Conservation (phyloP, 2,329 filamentous ascomycete genomes). For the Claviceps spartinae region DNA sequence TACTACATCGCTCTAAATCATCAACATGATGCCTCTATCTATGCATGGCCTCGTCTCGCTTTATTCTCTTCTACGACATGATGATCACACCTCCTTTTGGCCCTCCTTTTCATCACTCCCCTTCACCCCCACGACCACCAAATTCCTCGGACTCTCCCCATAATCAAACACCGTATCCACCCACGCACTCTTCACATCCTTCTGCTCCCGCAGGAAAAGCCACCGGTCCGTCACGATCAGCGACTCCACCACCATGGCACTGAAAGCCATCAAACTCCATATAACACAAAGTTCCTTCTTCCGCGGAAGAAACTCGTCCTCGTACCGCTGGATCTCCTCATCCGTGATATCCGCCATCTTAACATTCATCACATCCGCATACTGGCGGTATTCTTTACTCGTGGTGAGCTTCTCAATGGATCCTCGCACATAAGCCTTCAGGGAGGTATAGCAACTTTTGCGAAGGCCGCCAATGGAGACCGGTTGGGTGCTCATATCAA, state of each 20-base stretch:
- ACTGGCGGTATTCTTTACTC: constrained; percentile 41
- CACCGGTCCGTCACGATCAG: constrained; percentile 84
- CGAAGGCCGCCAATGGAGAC: constrained; percentile 77
- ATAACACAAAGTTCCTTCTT: constrained; percentile 75
- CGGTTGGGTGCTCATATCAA: constrained; percentile 53
- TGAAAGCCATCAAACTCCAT: constrained; percentile 95
- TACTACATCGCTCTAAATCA: no score
- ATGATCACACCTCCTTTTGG: no score
- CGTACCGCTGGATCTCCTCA: constrained; percentile 61
- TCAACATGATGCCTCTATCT: no score
- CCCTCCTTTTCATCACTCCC: constrained; percentile 23
- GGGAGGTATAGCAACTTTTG: constrained; percentile 65
- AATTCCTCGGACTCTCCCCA: constrained; percentile 67
- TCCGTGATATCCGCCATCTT: constrained; percentile 59
- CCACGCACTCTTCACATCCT: constrained; percentile 64
- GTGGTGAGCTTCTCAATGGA: constrained; percentile 62
- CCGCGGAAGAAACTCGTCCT: constrained; percentile 44
- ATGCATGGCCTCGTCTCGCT: no score
- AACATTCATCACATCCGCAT: constrained; percentile 46
- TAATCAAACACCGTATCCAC: constrained; percentile 92
- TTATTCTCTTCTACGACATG: no score
- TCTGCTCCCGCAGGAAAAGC: constrained; percentile 73
- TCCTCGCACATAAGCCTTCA: constrained; percentile 65
- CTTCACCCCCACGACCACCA: constrained; percentile 89
- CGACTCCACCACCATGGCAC: constrained; percentile 76